These are phyloP conservation scores for Ustilago xerochloae DNA, from an alignment of 1,284 basidiomycete species.

Conservation along the genomic window DNA sequence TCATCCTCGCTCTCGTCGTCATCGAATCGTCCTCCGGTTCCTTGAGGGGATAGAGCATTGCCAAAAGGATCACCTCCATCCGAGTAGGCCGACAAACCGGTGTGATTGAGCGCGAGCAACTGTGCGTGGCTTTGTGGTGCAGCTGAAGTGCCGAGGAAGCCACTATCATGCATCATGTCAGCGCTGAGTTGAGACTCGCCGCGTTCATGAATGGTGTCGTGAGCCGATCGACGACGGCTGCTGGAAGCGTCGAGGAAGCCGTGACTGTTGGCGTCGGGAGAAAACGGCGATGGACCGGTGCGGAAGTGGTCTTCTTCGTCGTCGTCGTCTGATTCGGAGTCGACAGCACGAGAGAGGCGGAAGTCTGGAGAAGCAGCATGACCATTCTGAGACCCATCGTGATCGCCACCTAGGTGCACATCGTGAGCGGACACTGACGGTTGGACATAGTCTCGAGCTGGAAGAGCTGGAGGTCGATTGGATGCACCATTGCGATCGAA, in stretches of 20 bases:
- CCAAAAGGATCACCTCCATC: conserved; percentile 38
- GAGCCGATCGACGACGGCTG: neutral
- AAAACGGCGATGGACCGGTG: conserved; percentile 19
- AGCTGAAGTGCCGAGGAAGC: conserved; percentile 10
- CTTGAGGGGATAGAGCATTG: conserved; percentile 32
- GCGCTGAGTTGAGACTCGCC: conserved; percentile 27
- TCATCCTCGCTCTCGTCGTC: conserved; percentile 8
- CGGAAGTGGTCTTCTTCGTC: conserved; percentile 6
- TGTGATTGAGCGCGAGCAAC: conserved; percentile 30
- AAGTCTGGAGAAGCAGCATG: conserved; percentile 11
- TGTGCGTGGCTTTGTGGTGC: neutral
- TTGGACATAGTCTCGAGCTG: conserved; percentile 13
- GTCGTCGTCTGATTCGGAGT: neutral
- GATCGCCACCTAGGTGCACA: conserved; percentile 20
- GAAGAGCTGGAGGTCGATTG: conserved; percentile 16
- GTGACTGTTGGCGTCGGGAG: conserved; percentile 1
- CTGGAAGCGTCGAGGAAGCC: conserved; percentile 6
- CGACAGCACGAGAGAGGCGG: conserved; percentile 6
- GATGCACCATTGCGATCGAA: neutral
- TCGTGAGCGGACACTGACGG: conserved; percentile 17
- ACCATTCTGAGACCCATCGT: conserved; percentile 1
- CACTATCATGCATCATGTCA: conserved; percentile 19
- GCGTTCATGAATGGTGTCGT: conserved; percentile 42
- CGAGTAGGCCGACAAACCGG: conserved; percentile 32
- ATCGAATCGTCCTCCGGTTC: conserved; percentile 20